Evolutionary conservation across 306 rosid species (phyloP).

Genomic region (Rubus parviflorus): DNA sequence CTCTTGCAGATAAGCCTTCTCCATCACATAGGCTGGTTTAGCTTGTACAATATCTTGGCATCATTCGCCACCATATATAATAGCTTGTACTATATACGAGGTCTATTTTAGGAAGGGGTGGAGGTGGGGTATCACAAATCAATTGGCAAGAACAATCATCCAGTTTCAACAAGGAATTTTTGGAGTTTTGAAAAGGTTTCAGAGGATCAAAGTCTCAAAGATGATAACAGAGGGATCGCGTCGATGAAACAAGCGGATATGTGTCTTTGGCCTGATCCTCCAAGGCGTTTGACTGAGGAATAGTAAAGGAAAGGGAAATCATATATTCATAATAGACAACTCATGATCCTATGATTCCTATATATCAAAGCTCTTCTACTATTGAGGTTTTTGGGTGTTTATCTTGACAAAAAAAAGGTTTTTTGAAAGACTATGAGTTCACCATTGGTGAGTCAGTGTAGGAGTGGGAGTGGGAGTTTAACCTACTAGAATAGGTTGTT

Average conservation of each 20-base stretch:
- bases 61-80: not conserved
- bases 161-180: not conserved
- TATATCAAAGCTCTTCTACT: too few relatives aligned
- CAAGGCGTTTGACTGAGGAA: not conserved
- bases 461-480: too few relatives aligned
- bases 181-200: not conserved
- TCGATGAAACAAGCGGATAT: not conserved
- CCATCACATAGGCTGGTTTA: not conserved
- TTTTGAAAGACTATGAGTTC: too few relatives aligned
- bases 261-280: not conserved
- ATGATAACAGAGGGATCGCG: not conserved
- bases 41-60: not conserved
- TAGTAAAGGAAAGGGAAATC: not conserved
- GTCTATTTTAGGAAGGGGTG: not conserved
- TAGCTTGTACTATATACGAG: not conserved
- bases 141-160: not conserved
- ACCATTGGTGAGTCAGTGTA: too few relatives aligned
- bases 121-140: not conserved
- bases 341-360: not conserved
- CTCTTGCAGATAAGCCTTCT: too few relatives aligned
- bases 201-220: not conserved
- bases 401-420: too few relatives aligned
- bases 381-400: not conserved
- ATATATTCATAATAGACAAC: not conserved
- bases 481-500: too few relatives aligned